Evolutionary conservation across 176 grass and related monocot species (phyloP).

Genomic region (Olyra latifolia): DNA sequence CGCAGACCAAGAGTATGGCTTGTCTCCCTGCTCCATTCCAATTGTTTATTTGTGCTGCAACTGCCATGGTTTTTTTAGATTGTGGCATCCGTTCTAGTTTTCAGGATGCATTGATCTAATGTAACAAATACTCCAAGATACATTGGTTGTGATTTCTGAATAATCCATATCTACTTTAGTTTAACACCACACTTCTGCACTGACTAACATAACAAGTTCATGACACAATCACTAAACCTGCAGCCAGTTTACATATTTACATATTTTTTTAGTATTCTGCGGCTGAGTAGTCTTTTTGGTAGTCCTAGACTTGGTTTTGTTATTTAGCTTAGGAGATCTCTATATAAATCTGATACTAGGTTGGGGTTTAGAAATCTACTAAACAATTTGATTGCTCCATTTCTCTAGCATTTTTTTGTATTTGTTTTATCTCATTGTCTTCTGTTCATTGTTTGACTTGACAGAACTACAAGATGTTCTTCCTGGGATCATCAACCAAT

Average conservation of each 20-base stretch:
- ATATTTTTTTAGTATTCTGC: neutral
- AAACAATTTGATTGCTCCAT: neutral
- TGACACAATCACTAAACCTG: neutral
- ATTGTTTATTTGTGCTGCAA: neutral
- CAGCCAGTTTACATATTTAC: neutral
- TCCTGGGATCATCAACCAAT: constrained; percentile 91
- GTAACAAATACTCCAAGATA: neutral
- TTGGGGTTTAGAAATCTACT: neutral
- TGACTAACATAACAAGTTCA: neutral
- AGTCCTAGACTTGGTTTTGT: neutral
- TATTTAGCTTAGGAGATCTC: neutral
- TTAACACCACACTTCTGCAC: neutral
- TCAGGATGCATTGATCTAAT: neutral
- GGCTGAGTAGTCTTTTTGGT: neutral
- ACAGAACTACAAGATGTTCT: constrained; percentile 98
- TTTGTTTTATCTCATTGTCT: neutral
- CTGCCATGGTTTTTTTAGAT: neutral
- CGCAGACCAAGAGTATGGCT: constrained; percentile 86
- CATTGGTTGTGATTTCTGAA: neutral
- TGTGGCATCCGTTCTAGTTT: neutral
- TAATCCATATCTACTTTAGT: neutral
- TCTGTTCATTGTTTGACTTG: constrained; percentile 19
- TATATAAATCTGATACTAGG: neutral
- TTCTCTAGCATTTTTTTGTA: neutral
- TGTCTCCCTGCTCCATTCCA: neutral